Evolutionary conservation across 1,139 yeast species (phyloP).

Genomic region (Candida sp.): DNA sequence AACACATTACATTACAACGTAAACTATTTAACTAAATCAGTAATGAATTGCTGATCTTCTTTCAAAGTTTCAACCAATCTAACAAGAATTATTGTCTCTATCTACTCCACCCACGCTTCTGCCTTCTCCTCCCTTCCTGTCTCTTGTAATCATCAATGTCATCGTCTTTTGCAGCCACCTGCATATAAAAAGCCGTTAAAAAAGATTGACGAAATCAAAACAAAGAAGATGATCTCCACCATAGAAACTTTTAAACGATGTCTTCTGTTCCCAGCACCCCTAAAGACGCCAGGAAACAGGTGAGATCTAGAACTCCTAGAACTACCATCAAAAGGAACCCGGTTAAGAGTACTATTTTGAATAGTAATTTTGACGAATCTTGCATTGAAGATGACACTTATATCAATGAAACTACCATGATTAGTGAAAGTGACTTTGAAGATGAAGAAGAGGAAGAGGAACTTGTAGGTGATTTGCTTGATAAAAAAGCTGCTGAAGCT

Average conservation of each 20-base stretch:
- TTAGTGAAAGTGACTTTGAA: conserved; percentile 16
- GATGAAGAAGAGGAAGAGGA: conserved; percentile 14
- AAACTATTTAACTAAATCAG: too few relatives aligned
- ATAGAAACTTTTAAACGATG: conserved; percentile 1
- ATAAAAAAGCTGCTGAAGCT: conserved; percentile 10
- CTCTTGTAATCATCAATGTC: not conserved
- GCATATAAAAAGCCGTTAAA: not conserved
- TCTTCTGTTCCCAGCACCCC: conserved; percentile 10
- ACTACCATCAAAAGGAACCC: conserved; percentile 10
- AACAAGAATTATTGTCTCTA: too few relatives aligned
- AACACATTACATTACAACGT: not conserved
- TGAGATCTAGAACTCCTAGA: conserved; percentile 9
- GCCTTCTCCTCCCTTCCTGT: not conserved
- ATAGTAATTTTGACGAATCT: conserved; percentile 24
- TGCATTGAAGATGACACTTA: conserved; percentile 40
- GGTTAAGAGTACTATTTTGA: conserved; percentile 19
- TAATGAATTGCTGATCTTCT: too few relatives aligned
- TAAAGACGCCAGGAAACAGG: conserved; percentile 1
- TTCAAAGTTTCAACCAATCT: too few relatives aligned
- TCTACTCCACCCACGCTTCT: not conserved
- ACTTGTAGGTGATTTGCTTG: conserved; percentile 8
- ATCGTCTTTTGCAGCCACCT: not conserved
- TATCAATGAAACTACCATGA: conserved; percentile 21
- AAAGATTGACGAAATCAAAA: conserved; percentile 1
- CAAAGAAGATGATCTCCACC: not conserved